phyloP scores from a whole-genome alignment of 2,329 filamentous ascomycete species.

The Daldinia sp. region DNA sequence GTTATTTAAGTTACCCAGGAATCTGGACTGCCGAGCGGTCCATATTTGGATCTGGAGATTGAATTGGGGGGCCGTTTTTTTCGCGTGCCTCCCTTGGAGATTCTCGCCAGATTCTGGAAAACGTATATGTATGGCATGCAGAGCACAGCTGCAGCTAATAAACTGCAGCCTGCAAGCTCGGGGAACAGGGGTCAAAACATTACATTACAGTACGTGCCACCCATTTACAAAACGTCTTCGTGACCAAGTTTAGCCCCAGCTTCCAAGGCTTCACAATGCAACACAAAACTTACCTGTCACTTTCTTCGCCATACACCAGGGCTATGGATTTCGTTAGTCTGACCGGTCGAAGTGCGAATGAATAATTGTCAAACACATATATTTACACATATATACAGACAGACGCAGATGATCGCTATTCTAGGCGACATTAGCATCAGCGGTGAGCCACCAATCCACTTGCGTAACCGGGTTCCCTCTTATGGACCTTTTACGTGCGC shows the following conservation, averaged over 20 bases:
- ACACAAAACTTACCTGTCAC: constrained; percentile 32
- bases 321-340: constrained; percentile 18
- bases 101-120: constrained; percentile 33
- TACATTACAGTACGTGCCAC: constrained; percentile 15
- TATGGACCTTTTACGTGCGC: constrained; percentile 22
- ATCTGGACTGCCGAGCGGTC: constrained; percentile 45
- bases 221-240: constrained; percentile 30
- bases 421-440: constrained; percentile 37
- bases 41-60: constrained; percentile 45
- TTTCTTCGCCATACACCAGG: constrained; percentile 21
- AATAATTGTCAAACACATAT: constrained; percentile 2
- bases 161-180: constrained; percentile 44
- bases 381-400: background rate
- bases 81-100: constrained; percentile 34
- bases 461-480: constrained; percentile 21
- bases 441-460: constrained; percentile 33
- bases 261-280: constrained; percentile 23
- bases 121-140: constrained; percentile 46
- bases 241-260: constrained; percentile 24
- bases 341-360: constrained; percentile 25
- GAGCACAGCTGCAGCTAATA: constrained; percentile 48
- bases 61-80: constrained; percentile 31
- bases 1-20: constrained; percentile 36
- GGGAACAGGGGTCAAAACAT: constrained; percentile 39
- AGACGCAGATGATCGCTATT: constrained; percentile 33